Evolutionary conservation across 31 red algal species (phyloP), one percentile per base, ranked within the genome.

Genomic region (Asparagopsis taxiformis): DNA sequence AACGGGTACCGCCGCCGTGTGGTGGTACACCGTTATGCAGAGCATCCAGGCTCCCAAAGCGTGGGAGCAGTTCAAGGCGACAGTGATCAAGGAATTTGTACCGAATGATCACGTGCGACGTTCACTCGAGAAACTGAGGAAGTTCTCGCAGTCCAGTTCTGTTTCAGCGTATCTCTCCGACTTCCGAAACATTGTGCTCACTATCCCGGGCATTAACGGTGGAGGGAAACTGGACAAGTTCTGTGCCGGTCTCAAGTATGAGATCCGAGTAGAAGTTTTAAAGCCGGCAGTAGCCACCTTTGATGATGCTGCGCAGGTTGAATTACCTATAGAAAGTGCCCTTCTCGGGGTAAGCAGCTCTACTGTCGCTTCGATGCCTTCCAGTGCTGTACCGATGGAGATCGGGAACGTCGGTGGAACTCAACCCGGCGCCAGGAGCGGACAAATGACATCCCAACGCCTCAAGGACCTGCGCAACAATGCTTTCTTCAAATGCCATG

Each of bases 201-300:
- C 41, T 9, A 46, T 46, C 13, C 41, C 41, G 13, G 41, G 13
- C 13, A 46, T 46, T 6, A 6, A 46, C 13, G n/a, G 13, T 46
- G 41, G 6, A 46, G 41, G 13, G 41, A 46, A 46, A 13, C 13
- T 6, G 41, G 6, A 46, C 41, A 46, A 13, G 41, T 46, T 46
- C 41, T 46, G 41, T 46, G 6, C 41, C 13, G 41, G 41, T 46
- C 41, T 46, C 41, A 46, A 46, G 13, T 13, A 46, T 9, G 6
- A 46, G 41, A 9, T 46, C 41, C 8, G 60, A 19, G 3, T 65
- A 10, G 60, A 65, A 65, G 60, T 65, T 65, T 13, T 65, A 29
- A 65, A 65, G 33, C 4, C 8, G 25, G 60, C 23, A 4, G 60
- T 34, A 4, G 4, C 3, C 6, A 65, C 60, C 3, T 35, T 65